Base-by-base conservation (phyloP, 1,284 basidiomycete genomes). In the Sporisorium exsertum region DNA sequence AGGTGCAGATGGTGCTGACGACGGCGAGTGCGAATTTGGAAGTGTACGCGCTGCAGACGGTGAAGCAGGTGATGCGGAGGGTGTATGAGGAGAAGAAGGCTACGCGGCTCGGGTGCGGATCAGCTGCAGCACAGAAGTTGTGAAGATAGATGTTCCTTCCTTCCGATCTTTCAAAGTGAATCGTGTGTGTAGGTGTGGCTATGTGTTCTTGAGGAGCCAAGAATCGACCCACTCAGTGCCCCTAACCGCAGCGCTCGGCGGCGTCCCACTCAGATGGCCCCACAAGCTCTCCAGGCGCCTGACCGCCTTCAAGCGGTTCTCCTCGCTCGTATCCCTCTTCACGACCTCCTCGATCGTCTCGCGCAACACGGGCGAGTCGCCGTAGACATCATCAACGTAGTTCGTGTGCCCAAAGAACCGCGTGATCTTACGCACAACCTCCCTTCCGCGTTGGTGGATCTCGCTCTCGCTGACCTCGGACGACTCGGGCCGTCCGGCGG, bases 11-110 rank as follows among this genome's bases (percentile, higher is more conserved):
- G 15, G 47, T 83, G 7, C 64, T 80, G 10, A 66, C 46, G 24
- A 81, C 80, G 12, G 52, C 79, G 7, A 55, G 64, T 60, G 72
- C 71, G 20, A 83, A 82, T 50, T 54, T 80, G 43, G 78, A 78
- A n/a, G 15, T 60, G 51, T 73, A 79, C 37, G 79, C 71, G 15
- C 18, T 75, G 24, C 63, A 65, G 24, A 67, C 57, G 50, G 51
- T 81, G 22, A 64, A 67, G 37, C 22, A 59, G 24, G 69, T 77
- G 22, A 61, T 78, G 59, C 46, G 66, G 0, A 62, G 53, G 20
- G 68, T 70, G 46, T 81, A 79, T 40, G 35, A 62, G 40, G 61
- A 61, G 2, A 78, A 80, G 63, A 81, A 78, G 40, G 56, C 58
- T 7, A 45, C 54, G 13, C 64, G 73, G 24, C 60, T 70, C 10